Percentiles rank a stretch among this genome's conserved stretches.
These are phyloP conservation scores for Piper betle DNA, from an alignment of 164 flowering plant genomes.

Conservation along the genomic window DNA sequence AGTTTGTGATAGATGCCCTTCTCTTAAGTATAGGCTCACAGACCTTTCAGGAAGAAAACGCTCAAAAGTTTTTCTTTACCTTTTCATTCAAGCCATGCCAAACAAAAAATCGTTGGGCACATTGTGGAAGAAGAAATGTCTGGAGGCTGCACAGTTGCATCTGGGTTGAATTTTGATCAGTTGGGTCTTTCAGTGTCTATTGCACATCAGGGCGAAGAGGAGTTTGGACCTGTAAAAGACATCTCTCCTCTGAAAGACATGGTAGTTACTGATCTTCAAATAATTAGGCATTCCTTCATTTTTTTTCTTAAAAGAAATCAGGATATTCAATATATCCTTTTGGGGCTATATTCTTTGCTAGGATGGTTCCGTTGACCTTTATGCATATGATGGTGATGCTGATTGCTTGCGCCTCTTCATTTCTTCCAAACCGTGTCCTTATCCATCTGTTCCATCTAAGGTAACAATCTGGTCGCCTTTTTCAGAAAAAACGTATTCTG, in stretches of 20 bases:
- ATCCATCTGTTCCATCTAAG: conserved; percentile 90
- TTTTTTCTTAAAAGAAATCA: not conserved
- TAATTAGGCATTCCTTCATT: conserved; percentile 1
- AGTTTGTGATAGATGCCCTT: conserved; percentile 66
- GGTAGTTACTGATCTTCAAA: conserved; percentile 29
- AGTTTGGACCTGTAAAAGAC: conserved; percentile 63
- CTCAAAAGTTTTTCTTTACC: conserved; percentile 23
- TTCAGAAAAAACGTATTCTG: not conserved
- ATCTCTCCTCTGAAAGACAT: conserved; percentile 86
- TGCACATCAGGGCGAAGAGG: conserved; percentile 30
- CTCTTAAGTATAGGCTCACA: conserved; percentile 52
- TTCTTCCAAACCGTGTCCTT: conserved; percentile 78
- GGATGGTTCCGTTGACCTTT: conserved; percentile 88
- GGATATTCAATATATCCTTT: not conserved
- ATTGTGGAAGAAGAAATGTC: conserved; percentile 70
- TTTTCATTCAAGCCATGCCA: conserved; percentile 32
- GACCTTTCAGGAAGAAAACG: conserved; percentile 28
- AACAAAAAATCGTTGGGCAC: conserved; percentile 41
- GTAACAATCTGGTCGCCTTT: conserved; percentile 16
- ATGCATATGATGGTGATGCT: conserved; percentile 66
- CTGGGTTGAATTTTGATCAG: conserved; percentile 54
- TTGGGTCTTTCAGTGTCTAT: conserved; percentile 66
- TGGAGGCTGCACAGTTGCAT: conserved; percentile 75
- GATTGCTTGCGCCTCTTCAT: conserved; percentile 68
- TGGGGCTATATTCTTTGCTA: conserved; percentile 7